These are phyloP conservation scores for Gyromitra esculenta DNA, from an alignment of 2,329 filamentous ascomycete species.

Conservation along the genomic window DNA sequence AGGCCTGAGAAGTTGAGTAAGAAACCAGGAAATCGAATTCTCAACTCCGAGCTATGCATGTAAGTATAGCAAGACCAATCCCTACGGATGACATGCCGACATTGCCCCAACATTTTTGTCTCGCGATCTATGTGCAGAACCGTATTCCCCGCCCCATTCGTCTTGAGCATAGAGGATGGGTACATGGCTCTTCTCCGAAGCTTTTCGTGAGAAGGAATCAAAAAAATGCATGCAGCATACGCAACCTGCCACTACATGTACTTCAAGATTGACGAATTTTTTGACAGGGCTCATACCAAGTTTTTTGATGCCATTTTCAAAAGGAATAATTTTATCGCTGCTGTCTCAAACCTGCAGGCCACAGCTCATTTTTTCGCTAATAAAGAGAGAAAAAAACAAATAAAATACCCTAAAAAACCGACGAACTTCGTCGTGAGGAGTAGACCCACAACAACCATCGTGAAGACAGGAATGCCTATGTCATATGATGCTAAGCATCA, in stretches of 20 bases:
- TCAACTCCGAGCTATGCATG: slow-evolving; percentile 16
- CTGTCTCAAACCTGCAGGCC: background rate
- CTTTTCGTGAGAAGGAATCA: background rate
- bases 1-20: background rate
- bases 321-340: slow-evolving; percentile 2
- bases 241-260: background rate
- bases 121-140: background rate
- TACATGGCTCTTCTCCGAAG: background rate
- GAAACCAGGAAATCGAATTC: slow-evolving; percentile 26
- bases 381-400: slow-evolving; percentile 10
- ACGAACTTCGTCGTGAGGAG: slow-evolving; percentile 22
- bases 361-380: slow-evolving; percentile 17
- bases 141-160: background rate
- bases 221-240: slow-evolving; percentile 1
- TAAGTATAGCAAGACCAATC: slow-evolving; percentile 13
- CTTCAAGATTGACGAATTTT: background rate
- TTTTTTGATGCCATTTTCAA: slow-evolving; percentile 1
- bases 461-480: background rate
- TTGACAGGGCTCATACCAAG: background rate
- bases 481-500: slow-evolving; percentile 38
- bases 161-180: background rate
- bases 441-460: slow-evolving; percentile 33
- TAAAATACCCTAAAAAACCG: slow-evolving; percentile 10
- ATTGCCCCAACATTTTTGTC: slow-evolving; percentile 7
- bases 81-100: slow-evolving; percentile 31